phyloP scores from a whole-genome alignment of 202 grass and related monocot species.

The Setaria viridis region DNA sequence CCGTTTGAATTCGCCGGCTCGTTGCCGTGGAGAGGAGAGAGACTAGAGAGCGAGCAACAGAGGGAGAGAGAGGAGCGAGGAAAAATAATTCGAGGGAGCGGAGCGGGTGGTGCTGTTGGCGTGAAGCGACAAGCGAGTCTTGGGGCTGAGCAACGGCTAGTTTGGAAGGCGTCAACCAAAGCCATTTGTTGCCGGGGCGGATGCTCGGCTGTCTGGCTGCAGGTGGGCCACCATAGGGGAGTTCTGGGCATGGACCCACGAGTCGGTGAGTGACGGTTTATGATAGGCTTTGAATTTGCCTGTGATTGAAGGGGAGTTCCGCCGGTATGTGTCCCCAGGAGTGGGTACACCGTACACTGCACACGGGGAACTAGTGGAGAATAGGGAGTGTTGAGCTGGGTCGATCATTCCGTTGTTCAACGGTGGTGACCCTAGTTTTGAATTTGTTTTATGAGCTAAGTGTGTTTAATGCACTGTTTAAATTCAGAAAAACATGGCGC shows the following conservation, averaged over 20 bases:
- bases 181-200: neutral
- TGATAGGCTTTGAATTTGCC: conserved; percentile 22
- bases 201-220: neutral
- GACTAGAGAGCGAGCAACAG: neutral
- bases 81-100: neutral
- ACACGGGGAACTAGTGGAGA: neutral
- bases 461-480: neutral
- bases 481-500: neutral
- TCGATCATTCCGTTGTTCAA: neutral
- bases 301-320: neutral
- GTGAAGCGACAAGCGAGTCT: conserved; percentile 7
- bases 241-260: neutral
- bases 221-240: neutral
- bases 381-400: neutral
- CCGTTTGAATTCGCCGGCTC: conserved; percentile 47
- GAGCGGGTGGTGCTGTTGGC: neutral
- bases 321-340: neutral
- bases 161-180: conserved; percentile 47
- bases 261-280: neutral
- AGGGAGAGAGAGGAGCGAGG: neutral
- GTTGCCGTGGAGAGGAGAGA: neutral
- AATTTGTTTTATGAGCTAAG: neutral
- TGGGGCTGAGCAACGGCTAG: conserved; percentile 52
- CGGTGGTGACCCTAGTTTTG: neutral
- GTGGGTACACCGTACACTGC: neutral